Evolutionary conservation across 345 rosid genomes (phyloP).

Genomic region (Linum tenue): DNA sequence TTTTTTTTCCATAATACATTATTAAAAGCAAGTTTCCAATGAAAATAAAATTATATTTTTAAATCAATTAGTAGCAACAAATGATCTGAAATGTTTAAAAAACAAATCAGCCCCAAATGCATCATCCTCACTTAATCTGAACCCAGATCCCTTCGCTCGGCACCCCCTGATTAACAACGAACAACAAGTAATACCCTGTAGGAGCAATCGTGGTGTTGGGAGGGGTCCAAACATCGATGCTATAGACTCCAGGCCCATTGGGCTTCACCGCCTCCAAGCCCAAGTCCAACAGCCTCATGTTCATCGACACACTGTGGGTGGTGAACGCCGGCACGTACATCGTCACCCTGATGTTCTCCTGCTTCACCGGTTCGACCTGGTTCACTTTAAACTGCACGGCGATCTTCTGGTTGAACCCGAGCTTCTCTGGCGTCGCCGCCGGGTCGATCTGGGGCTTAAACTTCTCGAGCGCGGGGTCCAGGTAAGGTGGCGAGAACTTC

Average conservation of each 20-base stretch:
- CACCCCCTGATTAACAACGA: not conserved
- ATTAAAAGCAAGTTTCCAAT: no score
- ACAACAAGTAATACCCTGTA: not conserved
- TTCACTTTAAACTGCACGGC: slow-evolving; percentile 16
- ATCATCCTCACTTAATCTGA: not conserved
- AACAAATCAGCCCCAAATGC: no score
- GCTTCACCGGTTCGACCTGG: not conserved
- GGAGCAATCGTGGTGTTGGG: slow-evolving; percentile 10
- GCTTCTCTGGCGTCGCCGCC: not conserved
- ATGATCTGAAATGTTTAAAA: no score
- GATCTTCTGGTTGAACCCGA: slow-evolving; percentile 24
- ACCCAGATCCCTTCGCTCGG: slow-evolving; percentile 1
- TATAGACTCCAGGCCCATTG: slow-evolving; percentile 6
- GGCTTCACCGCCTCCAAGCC: slow-evolving; percentile 16
- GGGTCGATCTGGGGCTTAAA: slow-evolving; percentile 27
- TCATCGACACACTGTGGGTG: slow-evolving; percentile 64
- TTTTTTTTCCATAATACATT: no score
- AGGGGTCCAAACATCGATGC: slow-evolving; percentile 26
- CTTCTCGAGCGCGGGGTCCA: slow-evolving; percentile 28
- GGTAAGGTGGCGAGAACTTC: slow-evolving; percentile 68
- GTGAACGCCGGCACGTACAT: slow-evolving; percentile 61
- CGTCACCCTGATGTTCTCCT: slow-evolving; percentile 25
- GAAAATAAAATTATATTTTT: no score
- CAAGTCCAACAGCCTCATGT: slow-evolving; percentile 41
- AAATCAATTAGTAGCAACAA: no score